These are phyloP conservation scores for Boehmeria nivea DNA, from an alignment of 306 rosid species.

Conservation along the genomic window DNA sequence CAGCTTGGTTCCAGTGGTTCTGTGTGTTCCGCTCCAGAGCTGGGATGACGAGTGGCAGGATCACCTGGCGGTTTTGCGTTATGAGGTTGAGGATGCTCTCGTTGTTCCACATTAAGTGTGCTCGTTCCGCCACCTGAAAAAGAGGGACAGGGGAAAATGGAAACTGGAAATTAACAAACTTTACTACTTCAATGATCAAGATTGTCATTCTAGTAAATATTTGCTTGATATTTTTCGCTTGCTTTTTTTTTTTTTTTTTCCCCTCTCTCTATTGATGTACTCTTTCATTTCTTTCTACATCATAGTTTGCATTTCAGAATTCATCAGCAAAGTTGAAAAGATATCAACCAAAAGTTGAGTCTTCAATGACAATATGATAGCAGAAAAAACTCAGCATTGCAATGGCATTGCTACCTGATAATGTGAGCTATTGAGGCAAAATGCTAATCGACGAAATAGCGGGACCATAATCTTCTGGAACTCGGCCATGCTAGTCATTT, in stretches of 20 bases:
- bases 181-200: too few relatives aligned
- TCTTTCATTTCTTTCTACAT: too few relatives aligned
- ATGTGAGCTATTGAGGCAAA: conserved; percentile 81
- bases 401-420: conserved; percentile 61
- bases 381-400: neutral
- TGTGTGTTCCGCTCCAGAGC: conserved; percentile 71
- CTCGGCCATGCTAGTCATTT: conserved; percentile 79
- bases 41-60: conserved; percentile 80
- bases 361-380: neutral
- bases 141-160: neutral
- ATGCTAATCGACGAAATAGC: conserved; percentile 62
- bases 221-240: too few relatives aligned
- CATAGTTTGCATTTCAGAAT: too few relatives aligned
- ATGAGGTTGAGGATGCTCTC: conserved; percentile 77
- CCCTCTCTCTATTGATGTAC: too few relatives aligned
- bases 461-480: conserved; percentile 83
- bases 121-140: conserved; percentile 85
- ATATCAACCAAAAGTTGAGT: too few relatives aligned
- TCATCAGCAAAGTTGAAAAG: too few relatives aligned
- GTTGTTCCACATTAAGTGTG: conserved; percentile 94
- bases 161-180: neutral
- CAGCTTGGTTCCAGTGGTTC: conserved; percentile 95
- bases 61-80: conserved; percentile 72
- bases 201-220: too few relatives aligned
- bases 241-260: too few relatives aligned